phyloP scores from a whole-genome alignment of 2,329 filamentous ascomycete species.

The Colletotrichum acutatum region DNA sequence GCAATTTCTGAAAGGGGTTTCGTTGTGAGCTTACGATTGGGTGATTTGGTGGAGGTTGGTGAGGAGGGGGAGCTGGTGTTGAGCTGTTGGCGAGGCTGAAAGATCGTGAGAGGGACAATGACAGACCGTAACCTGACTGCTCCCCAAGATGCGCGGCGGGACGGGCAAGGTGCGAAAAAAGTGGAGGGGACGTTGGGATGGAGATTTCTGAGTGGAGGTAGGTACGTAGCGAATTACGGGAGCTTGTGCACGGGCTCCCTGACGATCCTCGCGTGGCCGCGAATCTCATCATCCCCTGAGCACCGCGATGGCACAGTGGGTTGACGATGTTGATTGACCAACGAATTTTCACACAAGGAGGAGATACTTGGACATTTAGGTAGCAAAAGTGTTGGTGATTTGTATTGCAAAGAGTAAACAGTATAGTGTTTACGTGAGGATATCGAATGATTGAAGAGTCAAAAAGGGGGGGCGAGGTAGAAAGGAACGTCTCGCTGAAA shows the following conservation, averaged over 20 bases:
- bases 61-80: neutral
- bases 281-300: neutral
- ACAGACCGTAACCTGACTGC: neutral
- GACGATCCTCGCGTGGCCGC: neutral
- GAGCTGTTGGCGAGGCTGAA: neutral
- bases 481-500: neutral
- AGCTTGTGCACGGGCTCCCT: constrained; percentile 23
- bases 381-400: neutral
- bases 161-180: neutral
- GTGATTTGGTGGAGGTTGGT: neutral
- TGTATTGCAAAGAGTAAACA: neutral
- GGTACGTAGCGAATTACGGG: constrained; percentile 12
- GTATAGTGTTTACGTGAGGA: neutral
- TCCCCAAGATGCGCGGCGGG: neutral
- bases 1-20: no score
- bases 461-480: neutral
- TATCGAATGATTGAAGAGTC: neutral
- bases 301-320: neutral
- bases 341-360: neutral
- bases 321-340: no score
- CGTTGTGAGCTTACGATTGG: neutral
- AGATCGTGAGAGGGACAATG: neutral
- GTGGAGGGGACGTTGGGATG: constrained; percentile 10
- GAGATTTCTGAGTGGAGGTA: neutral
- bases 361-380: neutral